Conservation (phyloP, 495 filamentous ascomycete genomes). For the Ramalina peruviana region DNA sequence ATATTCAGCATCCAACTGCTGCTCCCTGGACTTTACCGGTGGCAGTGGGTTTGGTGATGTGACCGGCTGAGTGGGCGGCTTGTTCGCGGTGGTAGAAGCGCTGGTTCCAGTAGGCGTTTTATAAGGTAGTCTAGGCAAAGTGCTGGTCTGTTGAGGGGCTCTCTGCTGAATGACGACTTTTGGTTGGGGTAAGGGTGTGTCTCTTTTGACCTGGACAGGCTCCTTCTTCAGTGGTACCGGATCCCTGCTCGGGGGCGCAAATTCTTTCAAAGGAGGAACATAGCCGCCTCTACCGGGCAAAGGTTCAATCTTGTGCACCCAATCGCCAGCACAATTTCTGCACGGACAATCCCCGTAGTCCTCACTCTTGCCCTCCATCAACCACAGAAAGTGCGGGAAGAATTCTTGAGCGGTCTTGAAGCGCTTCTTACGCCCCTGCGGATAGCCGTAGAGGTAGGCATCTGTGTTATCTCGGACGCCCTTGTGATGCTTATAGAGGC, state of each 20-base stretch:
- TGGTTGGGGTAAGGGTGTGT: constrained; percentile 6
- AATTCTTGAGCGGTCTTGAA: constrained; percentile 46
- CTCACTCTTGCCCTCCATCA: constrained; percentile 34
- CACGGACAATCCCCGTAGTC: constrained; percentile 46
- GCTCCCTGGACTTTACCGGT: constrained; percentile 24
- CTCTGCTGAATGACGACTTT: constrained; percentile 15
- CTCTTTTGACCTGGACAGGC: constrained; percentile 13
- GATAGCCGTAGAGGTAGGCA: constrained; percentile 49
- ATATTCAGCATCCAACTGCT: constrained; percentile 30
- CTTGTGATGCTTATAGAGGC: constrained; percentile 43
- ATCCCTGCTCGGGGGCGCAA: constrained; percentile 1
- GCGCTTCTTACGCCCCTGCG: constrained; percentile 40
- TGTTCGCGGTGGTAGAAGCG: constrained; percentile 1
- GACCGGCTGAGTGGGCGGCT: constrained; percentile 1
- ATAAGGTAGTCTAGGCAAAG: constrained; percentile 1
- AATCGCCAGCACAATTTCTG: constrained; percentile 35
- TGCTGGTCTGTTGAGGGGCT: constrained; percentile 11
- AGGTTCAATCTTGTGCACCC: constrained; percentile 16
- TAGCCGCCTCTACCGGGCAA: constrained; percentile 10
- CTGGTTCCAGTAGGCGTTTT: constrained; percentile 1
- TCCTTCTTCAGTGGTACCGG: constrained; percentile 14
- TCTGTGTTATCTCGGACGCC: constrained; percentile 29
- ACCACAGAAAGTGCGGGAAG: constrained; percentile 47
- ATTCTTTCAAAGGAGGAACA: constrained; percentile 16
- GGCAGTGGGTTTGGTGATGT: constrained; percentile 24